phyloP scores from a whole-genome alignment of 371 early-diverging fungal species.

The Globomyces sp. region DNA sequence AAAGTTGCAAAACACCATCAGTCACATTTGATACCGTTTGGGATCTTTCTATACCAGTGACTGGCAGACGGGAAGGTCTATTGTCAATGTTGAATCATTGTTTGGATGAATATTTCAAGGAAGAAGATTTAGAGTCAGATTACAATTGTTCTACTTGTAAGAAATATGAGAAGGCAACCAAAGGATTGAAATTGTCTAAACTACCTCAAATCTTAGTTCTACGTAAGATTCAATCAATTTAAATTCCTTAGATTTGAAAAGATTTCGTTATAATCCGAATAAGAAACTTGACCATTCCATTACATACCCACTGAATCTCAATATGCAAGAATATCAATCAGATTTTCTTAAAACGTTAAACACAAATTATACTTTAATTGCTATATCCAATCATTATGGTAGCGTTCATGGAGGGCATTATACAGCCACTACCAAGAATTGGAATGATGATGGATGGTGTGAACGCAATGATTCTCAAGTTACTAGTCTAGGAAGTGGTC shows the following conservation, averaged over 20 bases:
- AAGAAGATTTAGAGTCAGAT: constrained; percentile 52
- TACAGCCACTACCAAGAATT: constrained; percentile 81
- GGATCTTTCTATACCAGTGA: constrained; percentile 54
- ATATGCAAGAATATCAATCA: constrained; percentile 47
- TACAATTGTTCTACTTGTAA: constrained; percentile 84
- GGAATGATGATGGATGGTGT: constrained; percentile 71
- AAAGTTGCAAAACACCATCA: constrained; percentile 38
- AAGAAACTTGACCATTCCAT: constrained; percentile 31
- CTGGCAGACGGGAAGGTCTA: constrained; percentile 21
- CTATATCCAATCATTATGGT: constrained; percentile 91
- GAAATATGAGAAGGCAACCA: constrained; percentile 66
- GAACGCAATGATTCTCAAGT: constrained; percentile 29
- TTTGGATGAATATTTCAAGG: constrained; percentile 31
- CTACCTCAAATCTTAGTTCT: constrained; percentile 83
- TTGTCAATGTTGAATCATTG: constrained; percentile 26
- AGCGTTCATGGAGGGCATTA: constrained; percentile 90
- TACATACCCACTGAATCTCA: constrained; percentile 63
- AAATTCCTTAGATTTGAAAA: constrained; percentile 63
- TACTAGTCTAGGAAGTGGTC: constrained; percentile 1
- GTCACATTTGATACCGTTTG: constrained; percentile 55
- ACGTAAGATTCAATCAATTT: constrained; percentile 38
- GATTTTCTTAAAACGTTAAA: constrained; percentile 4
- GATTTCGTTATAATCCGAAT: constrained; percentile 56
- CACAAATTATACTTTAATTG: constrained; percentile 75
- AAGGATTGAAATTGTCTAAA: constrained; percentile 76